Evolutionary conservation across 164 flowering plant genomes (phyloP), one percentile per base, ranked within the genome.

Genomic region (Chimonanthus salicifolius): DNA sequence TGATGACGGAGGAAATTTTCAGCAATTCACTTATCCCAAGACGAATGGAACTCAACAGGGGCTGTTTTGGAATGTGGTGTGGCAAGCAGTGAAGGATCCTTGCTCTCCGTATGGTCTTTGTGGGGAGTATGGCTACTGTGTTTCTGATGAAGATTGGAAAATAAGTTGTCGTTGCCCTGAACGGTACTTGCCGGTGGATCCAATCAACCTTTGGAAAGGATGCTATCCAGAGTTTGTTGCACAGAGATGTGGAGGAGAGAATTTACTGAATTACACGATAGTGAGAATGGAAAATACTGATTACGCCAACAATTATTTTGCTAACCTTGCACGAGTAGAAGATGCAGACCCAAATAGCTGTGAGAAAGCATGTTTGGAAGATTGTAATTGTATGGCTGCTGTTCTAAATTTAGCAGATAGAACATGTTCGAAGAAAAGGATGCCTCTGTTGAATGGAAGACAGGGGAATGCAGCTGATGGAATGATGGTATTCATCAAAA

Each of bases 371-470:
- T 20, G 76, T 16, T 64, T 68, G 63, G 81, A 74, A 43, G 83
- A 81, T 71, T 81, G 83, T 65, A 78, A 73, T 18, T 65, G 67
- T 48, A 10, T 71, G 49, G 79, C 74, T 49, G 81, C 81, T 21
- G 15, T 67, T 2, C 11, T 50, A 7, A 8, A 50, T 7, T 62
- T 78, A n/a, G 51, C 48, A 10, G 68, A 74, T 16, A 63, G 74
- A 15, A 71, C 47, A 10, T 81, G 83, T 65, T 21, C 4, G 54
- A 73, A 64, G 72, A 81, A 76, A 64, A 75, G 75, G 62, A 49
- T 15, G 64, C 83, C 83, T 20, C 44, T 81, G 45, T 46, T 74
- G 54, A 78, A 75, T 64, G 81, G 77, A 2, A 73, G 73, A 75
- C 54, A 54, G 6, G 63, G 51, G 16, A 21, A 64, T 47, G 46